Evolutionary conservation across 1,284 basidiomycete species (phyloP), one percentile per base, ranked within the genome.

Genomic region (Puccinia hordei): DNA sequence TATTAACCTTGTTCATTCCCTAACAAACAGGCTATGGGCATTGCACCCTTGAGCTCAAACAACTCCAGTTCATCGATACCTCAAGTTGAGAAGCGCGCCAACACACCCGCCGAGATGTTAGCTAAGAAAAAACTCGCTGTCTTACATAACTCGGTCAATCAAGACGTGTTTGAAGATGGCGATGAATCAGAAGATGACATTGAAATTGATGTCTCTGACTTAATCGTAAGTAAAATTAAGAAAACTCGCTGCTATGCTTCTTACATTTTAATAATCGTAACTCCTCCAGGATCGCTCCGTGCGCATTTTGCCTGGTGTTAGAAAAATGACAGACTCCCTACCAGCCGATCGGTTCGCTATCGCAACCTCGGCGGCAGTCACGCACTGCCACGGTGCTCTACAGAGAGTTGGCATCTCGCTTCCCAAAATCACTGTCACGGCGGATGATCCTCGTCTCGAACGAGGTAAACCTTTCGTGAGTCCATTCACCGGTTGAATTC

Each of bases 281-380:
- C 8, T 35, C 17, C 57, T 22, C 72, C 78, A 75, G 68, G 81
- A 85, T 82, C 82, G 82, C 68, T 82, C 82, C 6, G 91, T 92
- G 55, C 88, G 88, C 79, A 92, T 92, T 83, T 88, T 93, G 0
- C 92, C 92, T 55, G 92, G 92, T 61, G 92, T 92, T 5, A 88
- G 88, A 84, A 87, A 86, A 81, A 88, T 93, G 87, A 91, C 92
- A 82, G 87, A 89, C 76, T 90, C 90, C 15, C 87, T 93, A 75
- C 92, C 92, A 10, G 86, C 87, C 75, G 91, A 89, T 30, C 88
- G 88, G 69, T 92, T 90, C 83, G 91, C 91, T 15, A 90, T 92
- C 35, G 91, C 91, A 2, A 92, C 92, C 0, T 92, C 90, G 0
- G 91, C 91, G 9, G 91, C 92, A 0, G 90, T 90, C 84, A 92